Evolutionary conservation across 139 green algal species (phyloP), one percentile per base, ranked within the genome.

Genomic region (Trebouxia sp.): DNA sequence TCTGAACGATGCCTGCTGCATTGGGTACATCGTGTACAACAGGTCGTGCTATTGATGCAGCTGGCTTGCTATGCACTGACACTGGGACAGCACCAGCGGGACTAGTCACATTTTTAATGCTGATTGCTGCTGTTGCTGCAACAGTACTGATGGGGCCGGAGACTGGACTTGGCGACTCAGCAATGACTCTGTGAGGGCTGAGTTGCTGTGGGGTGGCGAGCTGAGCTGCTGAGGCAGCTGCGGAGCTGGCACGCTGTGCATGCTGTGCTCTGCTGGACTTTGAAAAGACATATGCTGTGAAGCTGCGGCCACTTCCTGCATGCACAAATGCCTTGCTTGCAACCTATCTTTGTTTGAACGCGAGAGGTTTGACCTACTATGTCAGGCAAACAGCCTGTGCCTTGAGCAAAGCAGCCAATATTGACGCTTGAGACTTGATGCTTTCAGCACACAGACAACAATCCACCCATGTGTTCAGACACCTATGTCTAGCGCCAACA

Each of bases 211-310:
- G 32, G 10, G 62, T 45, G 32, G 28, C 12, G 9, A 35, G 62
- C 62, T 72, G 62, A 72, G 62, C 62, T 72, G 62, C 62, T 28
- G 62, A 72, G 62, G 32, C 62, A 28, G n/a, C 62, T 45, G 32
- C 62, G 14, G 43, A 14, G 15, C 6, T 28, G 62, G 35, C 35
- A 5, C 35, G 62, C 62, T 72, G 62, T 30, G 62, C 62, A 26
- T 30, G 62, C 62, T 72, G 62, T 30, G 32, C 62, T 30, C 26
- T 45, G 62, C 28, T 35, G 11, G 62, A 42, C 8, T 77, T 77
- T n/a, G 9, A 5, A 38, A 97, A 97, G 6, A 97, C 76, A 72
- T 97, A 97, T 0, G 92, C 90, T 43, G 84, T 92, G 89, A 97
- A 97, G 66, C 80, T 89, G 51, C 91, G 88, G 1, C 92, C 92